Base-by-base conservation (phyloP, 805 yeast genomes). In the Ogataea nonfermentans region DNA sequence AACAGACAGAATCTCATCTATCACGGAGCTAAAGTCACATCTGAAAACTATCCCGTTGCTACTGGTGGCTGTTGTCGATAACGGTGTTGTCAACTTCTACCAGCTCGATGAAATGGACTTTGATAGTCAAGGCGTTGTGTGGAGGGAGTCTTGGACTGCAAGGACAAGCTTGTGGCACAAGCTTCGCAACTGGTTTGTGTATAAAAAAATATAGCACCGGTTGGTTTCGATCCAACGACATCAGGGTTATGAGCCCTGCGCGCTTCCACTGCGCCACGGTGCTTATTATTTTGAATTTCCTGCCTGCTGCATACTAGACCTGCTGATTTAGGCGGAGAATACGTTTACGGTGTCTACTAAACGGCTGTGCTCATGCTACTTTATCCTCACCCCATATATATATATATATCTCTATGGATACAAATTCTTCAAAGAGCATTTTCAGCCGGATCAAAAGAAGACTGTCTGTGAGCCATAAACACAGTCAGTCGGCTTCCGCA, bases 231-330 rank as follows among this genome's bases (percentile, higher is more conserved):
- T 84, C 95, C 89, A 71, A 78, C 89, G 95, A 83, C 91, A 81
- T 84, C 91, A 84, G 93, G 91, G 95, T 84, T 84, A 84, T 84
- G 95, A 84, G 95, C 95, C 93, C 93, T 82, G 91, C 91, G 91
- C 93, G 93, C 91, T 84, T 84, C 95, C 93, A 81, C 93, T 84
- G 91, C 93, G 91, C 91, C 91, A 84, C 89, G 84, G 84, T 89
- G 93, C 93, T 84, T 3, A 20, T 17, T 23, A 23, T 13, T 8
- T 15, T 2, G 23, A 24, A n/a, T 11, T 1, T 10, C 5, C 9
- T 9, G 13, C 22, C 29, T 6, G 6, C 22, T 15, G 15, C 22
- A 8, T 5, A 19, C 22, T 6, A 6, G 22, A 19, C n/a, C n/a
- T n/a, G n/a, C n/a, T n/a, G n/a, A n/a, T n/a, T n/a, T n/a, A n/a